Conservation (phyloP, 2,329 filamentous ascomycete species). For the Cladosporium sp. region DNA sequence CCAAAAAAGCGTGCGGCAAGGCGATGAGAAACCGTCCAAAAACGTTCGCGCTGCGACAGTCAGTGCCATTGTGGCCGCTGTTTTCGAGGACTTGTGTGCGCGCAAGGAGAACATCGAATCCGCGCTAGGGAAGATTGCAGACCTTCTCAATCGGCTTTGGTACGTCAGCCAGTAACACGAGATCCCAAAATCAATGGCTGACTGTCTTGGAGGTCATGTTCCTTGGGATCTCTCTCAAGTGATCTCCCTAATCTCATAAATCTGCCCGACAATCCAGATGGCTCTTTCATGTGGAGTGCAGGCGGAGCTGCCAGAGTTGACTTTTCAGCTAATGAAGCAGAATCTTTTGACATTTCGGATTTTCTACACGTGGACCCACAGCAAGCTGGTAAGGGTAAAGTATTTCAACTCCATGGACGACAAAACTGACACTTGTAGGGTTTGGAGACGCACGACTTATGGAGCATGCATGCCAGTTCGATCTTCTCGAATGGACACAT, state of each 20-base stretch:
- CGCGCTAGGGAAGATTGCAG: background rate
- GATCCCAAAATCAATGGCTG: too few relatives aligned
- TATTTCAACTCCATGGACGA: background rate
- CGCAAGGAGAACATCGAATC: background rate
- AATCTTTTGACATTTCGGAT: background rate
- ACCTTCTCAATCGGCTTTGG: background rate
- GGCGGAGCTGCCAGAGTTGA: background rate
- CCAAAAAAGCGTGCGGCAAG: background rate
- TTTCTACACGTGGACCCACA: background rate
- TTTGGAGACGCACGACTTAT: background rate
- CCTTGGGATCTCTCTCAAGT: background rate
- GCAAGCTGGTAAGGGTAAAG: background rate
- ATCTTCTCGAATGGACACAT: background rate
- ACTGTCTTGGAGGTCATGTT: background rate
- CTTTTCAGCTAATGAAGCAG: background rate
- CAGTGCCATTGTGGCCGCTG: conserved; percentile 1
- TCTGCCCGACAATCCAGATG: background rate
- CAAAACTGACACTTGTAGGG: background rate
- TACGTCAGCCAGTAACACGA: background rate
- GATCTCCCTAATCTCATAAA: background rate
- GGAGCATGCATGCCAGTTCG: background rate
- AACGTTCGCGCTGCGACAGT: conserved; percentile 3
- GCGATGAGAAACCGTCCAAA: background rate
- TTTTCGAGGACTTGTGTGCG: background rate
- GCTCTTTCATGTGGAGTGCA: background rate